Base-by-base conservation (phyloP, 495 filamentous ascomycete genomes). In the Talaromyces borbonicus region DNA sequence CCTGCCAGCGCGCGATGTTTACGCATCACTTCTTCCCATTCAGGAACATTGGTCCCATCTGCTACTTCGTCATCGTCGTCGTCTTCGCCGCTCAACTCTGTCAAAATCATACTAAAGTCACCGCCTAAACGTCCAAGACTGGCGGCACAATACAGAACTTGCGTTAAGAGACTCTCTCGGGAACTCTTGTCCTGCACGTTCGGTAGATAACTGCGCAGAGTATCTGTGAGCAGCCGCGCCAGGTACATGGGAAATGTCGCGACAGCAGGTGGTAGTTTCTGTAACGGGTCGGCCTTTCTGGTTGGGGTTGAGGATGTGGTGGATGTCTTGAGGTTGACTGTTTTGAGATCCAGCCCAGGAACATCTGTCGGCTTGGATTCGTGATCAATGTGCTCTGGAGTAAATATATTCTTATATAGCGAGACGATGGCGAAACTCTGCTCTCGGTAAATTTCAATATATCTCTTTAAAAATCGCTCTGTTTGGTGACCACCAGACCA, bases 391-490 rank as follows among this genome's bases (percentile, higher is more conserved):
- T 63, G 54, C 33, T 71, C 64, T 6, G 75, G 68, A 2, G 83
- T 79, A 57, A 96, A 97, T 36, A 97, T 92, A 53, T 78, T 86
- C 50, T 80, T 84, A 59, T 92, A 95, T 75, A 96, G 84, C 15
- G 84, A 89, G 16, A 97, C 77, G 48, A 96, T 93, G 8, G 84
- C 84, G 56, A 99, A 99, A 55, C 86, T 92, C 63, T 99, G 93
- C 64, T 99, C 93, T 43, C 93, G 84, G 65, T 96, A 97, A 23
- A 97, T 94, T 61, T 99, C 93, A 54, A 99, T 83, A 66, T 94
- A 99, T 43, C 87, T 72, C 60, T 99, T 99, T 29, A 99, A 67
- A 52, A 88, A 99, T 19, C 87, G 75, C 56, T 96, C 93, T 1
- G 90, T 95, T 56, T 98, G 92, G 55, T 93, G 87, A 0, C 90